A percentile compares a stretch with the other conserved stretches of the same genome.
These are phyloP conservation scores for Cladosporium velox DNA, from an alignment of 2,329 filamentous ascomycete genomes.

Conservation along the genomic window DNA sequence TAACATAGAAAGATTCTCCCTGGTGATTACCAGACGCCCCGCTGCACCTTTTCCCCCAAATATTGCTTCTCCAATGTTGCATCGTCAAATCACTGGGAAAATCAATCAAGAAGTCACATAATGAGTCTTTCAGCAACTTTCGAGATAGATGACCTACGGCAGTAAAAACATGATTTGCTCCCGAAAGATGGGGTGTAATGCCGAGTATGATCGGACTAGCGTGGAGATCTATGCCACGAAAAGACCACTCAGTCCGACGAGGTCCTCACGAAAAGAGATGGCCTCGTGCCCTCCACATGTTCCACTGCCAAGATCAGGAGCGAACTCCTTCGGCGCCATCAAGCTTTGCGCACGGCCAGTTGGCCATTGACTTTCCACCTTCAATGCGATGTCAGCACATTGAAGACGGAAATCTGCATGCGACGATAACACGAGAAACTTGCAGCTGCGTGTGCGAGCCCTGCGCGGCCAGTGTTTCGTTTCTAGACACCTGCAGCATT, in stretches of 20 bases:
- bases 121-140: too few relatives aligned
- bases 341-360: slow-evolving; percentile 11
- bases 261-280: not conserved
- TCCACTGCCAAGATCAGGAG: not conserved
- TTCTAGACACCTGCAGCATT: not conserved
- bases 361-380: not conserved
- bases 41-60: too few relatives aligned
- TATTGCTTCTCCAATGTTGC: too few relatives aligned
- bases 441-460: not conserved
- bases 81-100: too few relatives aligned
- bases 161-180: too few relatives aligned
- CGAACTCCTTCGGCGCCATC: not conserved
- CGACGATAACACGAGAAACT: not conserved
- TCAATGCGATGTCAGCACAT: slow-evolving; percentile 3
- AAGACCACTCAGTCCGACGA: not conserved
- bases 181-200: not conserved
- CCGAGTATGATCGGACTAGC: not conserved
- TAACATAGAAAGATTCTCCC: too few relatives aligned
- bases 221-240: not conserved
- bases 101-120: too few relatives aligned
- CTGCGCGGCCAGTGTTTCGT: not conserved
- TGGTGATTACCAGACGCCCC: too few relatives aligned
- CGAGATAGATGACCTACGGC: not conserved
- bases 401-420: not conserved
- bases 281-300: not conserved